These are phyloP conservation scores for Tetraselmis striata DNA, from an alignment of 139 green algal genomes.

Conservation along the genomic window DNA sequence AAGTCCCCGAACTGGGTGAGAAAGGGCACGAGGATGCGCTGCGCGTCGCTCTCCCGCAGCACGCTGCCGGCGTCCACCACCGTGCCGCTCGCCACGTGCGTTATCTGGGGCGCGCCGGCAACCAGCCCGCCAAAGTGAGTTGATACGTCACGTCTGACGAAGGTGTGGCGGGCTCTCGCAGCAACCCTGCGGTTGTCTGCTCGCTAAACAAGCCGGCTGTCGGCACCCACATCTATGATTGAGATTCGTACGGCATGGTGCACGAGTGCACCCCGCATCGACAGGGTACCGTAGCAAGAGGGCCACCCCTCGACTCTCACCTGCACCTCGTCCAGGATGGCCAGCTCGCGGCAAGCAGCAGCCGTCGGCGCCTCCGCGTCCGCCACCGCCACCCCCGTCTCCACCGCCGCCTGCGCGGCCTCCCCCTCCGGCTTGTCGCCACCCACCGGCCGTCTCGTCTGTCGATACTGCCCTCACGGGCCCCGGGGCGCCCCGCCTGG, in stretches of 20 bases:
- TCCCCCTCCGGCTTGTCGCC: too few relatives aligned
- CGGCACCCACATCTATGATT: too few relatives aligned
- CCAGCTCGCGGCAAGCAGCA: background rate
- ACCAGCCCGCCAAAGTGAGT: background rate
- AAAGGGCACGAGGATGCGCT: conserved; percentile 33
- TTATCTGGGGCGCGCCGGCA: background rate
- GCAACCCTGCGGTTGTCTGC: background rate
- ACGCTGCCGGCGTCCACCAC: background rate
- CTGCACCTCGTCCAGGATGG: background rate
- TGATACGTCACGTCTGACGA: background rate
- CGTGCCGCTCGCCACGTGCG: background rate
- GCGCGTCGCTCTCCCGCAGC: background rate
- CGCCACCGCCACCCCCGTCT: too few relatives aligned
- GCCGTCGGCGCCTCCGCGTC: too few relatives aligned
- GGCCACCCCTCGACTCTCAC: background rate
- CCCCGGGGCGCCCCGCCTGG: too few relatives aligned
- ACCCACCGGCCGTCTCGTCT: too few relatives aligned
- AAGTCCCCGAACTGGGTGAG: conserved; percentile 76
- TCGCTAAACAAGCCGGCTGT: too few relatives aligned
- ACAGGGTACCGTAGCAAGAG: background rate
- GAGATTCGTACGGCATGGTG: too few relatives aligned
- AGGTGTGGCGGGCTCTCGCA: background rate
- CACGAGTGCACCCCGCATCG: background rate
- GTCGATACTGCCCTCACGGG: too few relatives aligned
- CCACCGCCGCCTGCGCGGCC: too few relatives aligned